Base-by-base conservation (phyloP, 352 stramenopile species). In the Globisporangium nodosum region DNA sequence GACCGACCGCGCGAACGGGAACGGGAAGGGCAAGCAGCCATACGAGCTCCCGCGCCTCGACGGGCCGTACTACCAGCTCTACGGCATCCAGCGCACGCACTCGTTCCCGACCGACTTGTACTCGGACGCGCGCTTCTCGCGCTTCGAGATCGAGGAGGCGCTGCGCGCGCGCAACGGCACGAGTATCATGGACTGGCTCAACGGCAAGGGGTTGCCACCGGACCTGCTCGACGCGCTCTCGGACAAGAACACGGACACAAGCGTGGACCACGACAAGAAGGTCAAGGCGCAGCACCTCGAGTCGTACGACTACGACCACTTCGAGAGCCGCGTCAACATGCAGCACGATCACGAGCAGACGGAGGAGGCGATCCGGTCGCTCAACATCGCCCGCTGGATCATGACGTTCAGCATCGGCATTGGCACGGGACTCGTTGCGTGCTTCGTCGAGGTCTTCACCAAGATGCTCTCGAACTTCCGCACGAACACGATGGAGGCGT, bases 371-470 rank as follows among this genome's bases (percentile, higher is more conserved):
- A 82, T 95, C 54, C 81, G 79, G 30, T 81, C 82, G 61, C 72
- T 95, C 42, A 93, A 91, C 57, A 82, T 95, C 46, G 76, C 76
- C 1, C 82, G 94, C n/a, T 99, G 96, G 96, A 67, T 95, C 60
- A 89, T 99, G 73, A 99, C 97, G 1, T 94, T 99, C 56, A 66
- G 90, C 21, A 96, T 98, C 46, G 97, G 97, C 0, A 71, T 98
- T 2, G 66, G 88, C 49, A 98, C 97, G 30, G 97, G 90, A 0
- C 49, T 97, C 7, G 86, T 98, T 37, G 97, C 95, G 9, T 95
- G 91, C 45, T 89, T 96, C 46, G 94, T 98, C 64, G 98, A 98
- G 49, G 94, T 91, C 52, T 84, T 79, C 46, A 97, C 87, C 20
- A 87, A 87, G 33, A 63, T 73, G 18, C 77, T 99, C 52, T 91